These are phyloP conservation scores for Gastrodia elata DNA, from an alignment of 106 monocot species.

Conservation along the genomic window DNA sequence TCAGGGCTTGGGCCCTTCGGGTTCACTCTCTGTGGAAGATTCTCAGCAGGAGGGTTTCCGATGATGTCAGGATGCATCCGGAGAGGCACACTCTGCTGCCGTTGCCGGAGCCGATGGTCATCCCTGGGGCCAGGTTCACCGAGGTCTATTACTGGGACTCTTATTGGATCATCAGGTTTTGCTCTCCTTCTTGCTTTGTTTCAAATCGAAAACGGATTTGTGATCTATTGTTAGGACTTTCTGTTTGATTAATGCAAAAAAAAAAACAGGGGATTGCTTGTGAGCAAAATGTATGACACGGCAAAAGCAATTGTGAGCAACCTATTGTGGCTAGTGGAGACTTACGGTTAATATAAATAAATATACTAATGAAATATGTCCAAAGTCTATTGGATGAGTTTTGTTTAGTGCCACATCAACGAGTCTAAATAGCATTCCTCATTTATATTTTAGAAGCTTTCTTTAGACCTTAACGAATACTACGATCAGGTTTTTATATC, in stretches of 20 bases:
- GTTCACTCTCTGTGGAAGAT: conserved; percentile 81
- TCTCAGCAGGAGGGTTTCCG: conserved; percentile 42
- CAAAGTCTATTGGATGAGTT: too few species aligned
- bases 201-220: too few species aligned
- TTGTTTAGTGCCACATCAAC: too few species aligned
- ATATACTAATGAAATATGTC: too few species aligned
- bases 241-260: too few species aligned
- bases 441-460: too few species aligned
- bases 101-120: conserved; percentile 45
- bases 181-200: neutral
- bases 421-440: too few species aligned
- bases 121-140: conserved; percentile 76
- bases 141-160: conserved; percentile 98
- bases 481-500: conserved; percentile 34
- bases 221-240: too few species aligned
- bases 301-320: conserved; percentile 69
- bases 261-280: conserved; percentile 62
- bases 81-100: conserved; percentile 70
- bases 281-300: conserved; percentile 89
- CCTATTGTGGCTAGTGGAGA: conserved; percentile 61
- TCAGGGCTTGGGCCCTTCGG: conserved; percentile 71
- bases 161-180: conserved; percentile 80
- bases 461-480: too few species aligned
- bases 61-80: conserved; percentile 33
- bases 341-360: conserved; percentile 58